phyloP scores from a whole-genome alignment of 306 rosid species.

The Cicer cuneatum region DNA sequence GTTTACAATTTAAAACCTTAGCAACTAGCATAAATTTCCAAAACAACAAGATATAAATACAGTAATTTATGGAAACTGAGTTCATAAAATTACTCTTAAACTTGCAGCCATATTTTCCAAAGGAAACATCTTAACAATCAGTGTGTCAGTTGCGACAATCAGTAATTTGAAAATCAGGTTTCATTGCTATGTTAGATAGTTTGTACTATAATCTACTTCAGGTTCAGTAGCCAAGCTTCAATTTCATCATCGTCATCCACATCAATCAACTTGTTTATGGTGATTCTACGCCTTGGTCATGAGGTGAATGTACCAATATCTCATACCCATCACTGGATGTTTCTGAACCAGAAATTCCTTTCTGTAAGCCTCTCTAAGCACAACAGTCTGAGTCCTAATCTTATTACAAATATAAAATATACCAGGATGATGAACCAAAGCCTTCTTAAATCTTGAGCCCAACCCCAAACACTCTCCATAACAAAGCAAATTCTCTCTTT shows the following conservation, averaged over 20 bases:
- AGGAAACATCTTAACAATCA: conserved; percentile 22
- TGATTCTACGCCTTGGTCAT: conserved; percentile 58
- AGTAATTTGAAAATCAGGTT: conserved; percentile 22
- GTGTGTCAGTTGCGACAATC: not conserved
- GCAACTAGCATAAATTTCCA: conserved; percentile 28
- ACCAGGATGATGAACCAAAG: conserved; percentile 81
- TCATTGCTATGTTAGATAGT: conserved; percentile 1
- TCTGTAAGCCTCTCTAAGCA: conserved; percentile 80
- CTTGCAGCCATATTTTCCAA: conserved; percentile 13
- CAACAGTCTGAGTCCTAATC: conserved; percentile 78
- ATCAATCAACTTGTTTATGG: conserved; percentile 34
- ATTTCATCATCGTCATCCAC: conserved; percentile 22
- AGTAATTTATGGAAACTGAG: not conserved
- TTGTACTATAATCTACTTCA: conserved; percentile 35
- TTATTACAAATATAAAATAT: conserved; percentile 82
- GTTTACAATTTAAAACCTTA: conserved; percentile 1
- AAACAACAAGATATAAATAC: not conserved
- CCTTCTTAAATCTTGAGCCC: conserved; percentile 70
- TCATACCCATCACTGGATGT: conserved; percentile 73
- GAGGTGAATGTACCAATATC: conserved; percentile 72
- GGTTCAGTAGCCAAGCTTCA: conserved; percentile 45
- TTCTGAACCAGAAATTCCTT: conserved; percentile 70
- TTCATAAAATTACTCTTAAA: conserved; percentile 26
- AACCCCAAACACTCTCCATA: conserved; percentile 79
- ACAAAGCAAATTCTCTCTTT: conserved; percentile 57